Evolutionary conservation across 2,329 filamentous ascomycete species (phyloP), one percentile per base, ranked within the genome.

Genomic region (Colletotrichum tanaceti): DNA sequence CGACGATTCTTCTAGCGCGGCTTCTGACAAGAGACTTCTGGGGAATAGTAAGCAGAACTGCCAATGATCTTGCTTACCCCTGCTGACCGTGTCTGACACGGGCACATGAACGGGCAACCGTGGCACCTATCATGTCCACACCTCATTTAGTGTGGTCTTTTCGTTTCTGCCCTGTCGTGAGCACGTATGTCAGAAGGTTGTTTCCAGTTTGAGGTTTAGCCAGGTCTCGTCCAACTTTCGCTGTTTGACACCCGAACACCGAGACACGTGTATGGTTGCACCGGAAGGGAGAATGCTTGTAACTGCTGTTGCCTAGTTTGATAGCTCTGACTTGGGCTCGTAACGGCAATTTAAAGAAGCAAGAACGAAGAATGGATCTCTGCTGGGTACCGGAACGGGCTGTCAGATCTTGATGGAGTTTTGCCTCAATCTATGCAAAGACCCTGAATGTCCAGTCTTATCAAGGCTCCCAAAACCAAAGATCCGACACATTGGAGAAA

Each of bases 51-150:
- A 69, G 66, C 57, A 66, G 28, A 60, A 13, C 44, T 20, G 28
- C 66, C 55, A 61, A 57, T 61, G 55, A 57, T 28, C 43, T n/a
- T 24, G n/a, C 32, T 53, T 43, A 49, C 50, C 13, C 10, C 20
- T 52, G 57, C 66, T 61, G 55, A 69, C 62, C 66, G 38, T 69
- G 55, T 61, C 43, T 65, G 62, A 65, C 57, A 60, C 44, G 55
- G 63, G 47, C 57, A 58, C 55, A 53, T 69, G 50, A 61, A 9
- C 22, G 41, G 22, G 54, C 35, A 28, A 44, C 57, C 62, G 65
- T 68, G 65, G 62, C 65, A 65, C 62, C 65, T 68, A 57, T 65
- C 62, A 65, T 46, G 18, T 3, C n/a, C 28, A 43, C 38, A 44
- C n/a, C 50, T 58, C 11, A 39, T 66, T 32, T 47, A 38, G 14